Evolutionary conservation across 345 rosid species (phyloP).

Genomic region (Turritis glabra): DNA sequence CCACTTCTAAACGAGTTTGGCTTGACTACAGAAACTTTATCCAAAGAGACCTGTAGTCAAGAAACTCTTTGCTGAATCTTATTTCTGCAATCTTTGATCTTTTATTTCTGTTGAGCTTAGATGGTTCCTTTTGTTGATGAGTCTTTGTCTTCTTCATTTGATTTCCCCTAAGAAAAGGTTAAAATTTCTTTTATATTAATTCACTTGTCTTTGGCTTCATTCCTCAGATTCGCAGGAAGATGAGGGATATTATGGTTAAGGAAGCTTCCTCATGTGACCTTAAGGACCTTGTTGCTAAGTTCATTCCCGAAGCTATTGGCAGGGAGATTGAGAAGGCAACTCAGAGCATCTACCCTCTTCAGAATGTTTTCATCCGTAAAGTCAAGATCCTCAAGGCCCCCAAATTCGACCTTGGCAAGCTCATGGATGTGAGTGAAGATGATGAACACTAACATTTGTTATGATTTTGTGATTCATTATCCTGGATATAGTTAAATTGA

Average conservation of each 20-base stretch:
- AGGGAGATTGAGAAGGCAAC: constrained; percentile 92
- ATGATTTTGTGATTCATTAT: neutral
- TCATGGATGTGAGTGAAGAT: constrained; percentile 77
- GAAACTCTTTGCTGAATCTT: neutral
- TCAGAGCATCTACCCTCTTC: constrained; percentile 73
- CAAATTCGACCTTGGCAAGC: constrained; percentile 95
- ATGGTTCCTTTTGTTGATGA: neutral
- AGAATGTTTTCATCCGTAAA: constrained; percentile 87
- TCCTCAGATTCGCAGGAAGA: constrained; percentile 76
- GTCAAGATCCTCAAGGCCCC: constrained; percentile 95
- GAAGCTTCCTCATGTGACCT: constrained; percentile 89
- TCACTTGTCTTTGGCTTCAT: neutral
- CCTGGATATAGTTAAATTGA: neutral
- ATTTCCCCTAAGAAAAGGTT: neutral
- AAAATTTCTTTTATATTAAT: neutral
- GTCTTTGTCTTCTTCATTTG: neutral
- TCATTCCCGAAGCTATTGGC: constrained; percentile 85
- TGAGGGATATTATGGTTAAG: constrained; percentile 85
- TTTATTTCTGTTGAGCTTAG: neutral
- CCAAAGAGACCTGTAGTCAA: too few species aligned
- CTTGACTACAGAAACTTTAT: too few species aligned
- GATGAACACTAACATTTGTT: neutral
- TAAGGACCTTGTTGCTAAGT: constrained; percentile 80
- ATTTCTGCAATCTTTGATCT: neutral
- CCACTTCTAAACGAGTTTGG: too few species aligned